Evolutionary conservation across 1,284 basidiomycete species (phyloP).

Genomic region (Chondrostereum purpureum): DNA sequence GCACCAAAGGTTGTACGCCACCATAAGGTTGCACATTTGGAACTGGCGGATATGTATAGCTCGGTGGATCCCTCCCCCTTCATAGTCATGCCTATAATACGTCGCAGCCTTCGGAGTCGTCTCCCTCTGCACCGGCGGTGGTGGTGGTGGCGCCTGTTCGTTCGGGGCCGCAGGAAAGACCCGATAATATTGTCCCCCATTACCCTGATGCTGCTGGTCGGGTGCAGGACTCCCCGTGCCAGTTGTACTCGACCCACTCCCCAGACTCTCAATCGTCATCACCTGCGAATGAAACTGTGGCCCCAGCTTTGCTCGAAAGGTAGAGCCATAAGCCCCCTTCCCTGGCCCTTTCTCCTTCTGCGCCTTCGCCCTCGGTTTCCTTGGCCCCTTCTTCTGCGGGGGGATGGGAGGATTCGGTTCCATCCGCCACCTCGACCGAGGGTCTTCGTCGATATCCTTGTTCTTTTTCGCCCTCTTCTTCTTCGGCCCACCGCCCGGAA

Average conservation of each 20-base stretch:
- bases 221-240: background rate
- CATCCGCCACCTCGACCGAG: slow-evolving; percentile 32
- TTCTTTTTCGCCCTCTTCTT: slow-evolving; percentile 16
- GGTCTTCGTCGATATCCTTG: slow-evolving; percentile 23
- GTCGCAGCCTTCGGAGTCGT: background rate
- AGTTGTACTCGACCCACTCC: background rate
- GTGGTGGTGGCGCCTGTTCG: too few relatives aligned
- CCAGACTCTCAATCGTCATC: too few relatives aligned
- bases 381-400: background rate
- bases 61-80: background rate
- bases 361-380: slow-evolving; percentile 6
- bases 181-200: background rate
- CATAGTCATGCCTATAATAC: background rate
- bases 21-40: background rate
- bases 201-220: slow-evolving; percentile 1
- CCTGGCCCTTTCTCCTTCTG: background rate
- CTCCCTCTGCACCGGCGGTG: background rate
- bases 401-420: slow-evolving; percentile 21
- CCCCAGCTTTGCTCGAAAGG: background rate
- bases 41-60: background rate
- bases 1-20: background rate
- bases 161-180: background rate
- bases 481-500: slow-evolving; percentile 14
- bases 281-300: background rate
- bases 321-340: too few relatives aligned